Base-by-base conservation (phyloP, 2,329 filamentous ascomycete species). In the Stagonosporopsis cucurbitacearum region DNA sequence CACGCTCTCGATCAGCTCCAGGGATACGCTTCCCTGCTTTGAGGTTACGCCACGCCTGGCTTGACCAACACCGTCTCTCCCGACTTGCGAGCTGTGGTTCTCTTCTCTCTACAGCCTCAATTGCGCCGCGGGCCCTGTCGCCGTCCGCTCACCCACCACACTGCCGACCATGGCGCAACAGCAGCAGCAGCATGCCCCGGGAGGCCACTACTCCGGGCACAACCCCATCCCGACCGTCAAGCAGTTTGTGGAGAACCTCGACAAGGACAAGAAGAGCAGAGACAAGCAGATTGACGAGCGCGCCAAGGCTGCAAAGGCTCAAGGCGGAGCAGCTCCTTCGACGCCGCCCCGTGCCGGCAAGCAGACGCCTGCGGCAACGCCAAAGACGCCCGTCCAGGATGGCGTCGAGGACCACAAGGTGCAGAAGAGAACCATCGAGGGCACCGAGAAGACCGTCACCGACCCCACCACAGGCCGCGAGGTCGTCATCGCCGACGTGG, bases 211-310 rank as follows among this genome's bases (percentile, higher is more conserved):
- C 80, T 94, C 90, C 26, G 92, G 88, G 47, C 77, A 77, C 56
- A 96, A 96, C 74, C 90, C 90, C 22, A 87, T 98, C 49, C 94
- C 94, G 6, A 96, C 92, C 52, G 89, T 97, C 63, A 87, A 89
- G 71, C 85, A 94, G 74, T 96, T 96, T 63, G 83, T 96, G 63
- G 84, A 90, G 49, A 84, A 84, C 61, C 82, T 97, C 32, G 93
- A 96, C 74, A 80, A 78, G 49, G 87, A 96, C 64, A 96, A 96
- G 79, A 86, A 84, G 66, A 79, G 88, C 8, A 84, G 92, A 64
- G 91, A 96, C 75, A 82, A 82, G 53, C 79, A 84, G 60, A 87
- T 96, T 58, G 89, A 96, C 41, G 78, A 84, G 43, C 51, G 76
- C 84, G 17, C 69, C 54, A 76, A 80, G 32, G 75, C 77, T 15